These are phyloP conservation scores for Pseudocercospora crystallina DNA, from an alignment of 2,329 filamentous ascomycete genomes.

Conservation along the genomic window DNA sequence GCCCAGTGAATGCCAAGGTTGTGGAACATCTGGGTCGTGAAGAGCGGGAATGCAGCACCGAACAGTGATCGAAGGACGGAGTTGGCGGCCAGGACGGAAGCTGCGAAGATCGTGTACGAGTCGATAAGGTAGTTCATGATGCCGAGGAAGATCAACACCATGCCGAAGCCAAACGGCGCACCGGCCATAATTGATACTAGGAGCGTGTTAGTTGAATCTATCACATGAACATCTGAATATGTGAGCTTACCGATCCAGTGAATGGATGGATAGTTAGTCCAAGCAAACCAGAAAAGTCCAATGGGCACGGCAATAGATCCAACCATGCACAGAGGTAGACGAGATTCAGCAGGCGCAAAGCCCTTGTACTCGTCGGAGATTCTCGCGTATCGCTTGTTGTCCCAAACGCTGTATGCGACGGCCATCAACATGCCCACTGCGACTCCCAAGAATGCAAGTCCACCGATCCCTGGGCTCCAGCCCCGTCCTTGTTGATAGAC, in stretches of 20 bases:
- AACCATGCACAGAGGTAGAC: conserved; percentile 62
- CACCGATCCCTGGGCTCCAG: conserved; percentile 60
- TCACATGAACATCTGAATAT: too few species aligned
- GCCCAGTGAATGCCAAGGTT: conserved; percentile 66
- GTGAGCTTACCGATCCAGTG: conserved; percentile 49
- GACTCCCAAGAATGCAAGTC: conserved; percentile 67
- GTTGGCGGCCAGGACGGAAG: conserved; percentile 71
- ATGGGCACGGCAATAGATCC: conserved; percentile 63
- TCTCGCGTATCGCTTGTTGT: conserved; percentile 55
- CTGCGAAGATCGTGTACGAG: conserved; percentile 63
- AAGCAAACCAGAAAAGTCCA: conserved; percentile 68
- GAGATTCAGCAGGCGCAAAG: conserved; percentile 64
- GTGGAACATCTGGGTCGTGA: conserved; percentile 64
- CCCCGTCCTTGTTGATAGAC: conserved; percentile 62
- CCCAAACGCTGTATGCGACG: conserved; percentile 54
- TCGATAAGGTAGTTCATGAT: conserved; percentile 62
- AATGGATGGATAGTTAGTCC: conserved; percentile 59
- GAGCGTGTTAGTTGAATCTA: too few species aligned
- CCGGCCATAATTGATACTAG: conserved; percentile 49
- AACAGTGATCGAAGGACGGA: conserved; percentile 76
- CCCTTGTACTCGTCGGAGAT: conserved; percentile 50
- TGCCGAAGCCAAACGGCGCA: conserved; percentile 57
- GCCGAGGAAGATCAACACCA: conserved; percentile 67
- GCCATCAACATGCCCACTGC: conserved; percentile 64
- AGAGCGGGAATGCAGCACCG: conserved; percentile 78